Percentiles rank a stretch among this genome's conserved stretches.
Conservation (phyloP, 2,329 filamentous ascomycete genomes). For the Trichoderma hamatum region DNA sequence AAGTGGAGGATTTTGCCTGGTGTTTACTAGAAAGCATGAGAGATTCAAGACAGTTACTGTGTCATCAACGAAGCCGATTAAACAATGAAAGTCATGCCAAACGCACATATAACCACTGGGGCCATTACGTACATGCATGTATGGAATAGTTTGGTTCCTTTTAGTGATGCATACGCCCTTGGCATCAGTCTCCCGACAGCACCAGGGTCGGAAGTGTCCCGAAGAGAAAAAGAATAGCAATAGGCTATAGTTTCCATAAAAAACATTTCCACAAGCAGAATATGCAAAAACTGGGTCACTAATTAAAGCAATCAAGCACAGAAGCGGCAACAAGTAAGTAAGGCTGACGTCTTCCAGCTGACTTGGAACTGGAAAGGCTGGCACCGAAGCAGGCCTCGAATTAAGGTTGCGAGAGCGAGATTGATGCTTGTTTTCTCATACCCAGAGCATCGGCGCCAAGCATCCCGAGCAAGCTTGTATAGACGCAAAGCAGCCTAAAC, state of each 20-base stretch:
- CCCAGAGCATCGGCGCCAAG: background rate
- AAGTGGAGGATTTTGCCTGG: slow-evolving; percentile 78
- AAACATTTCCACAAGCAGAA: background rate
- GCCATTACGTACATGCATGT: too few species aligned
- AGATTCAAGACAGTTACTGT: background rate
- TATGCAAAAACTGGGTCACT: background rate
- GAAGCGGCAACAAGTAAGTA: background rate
- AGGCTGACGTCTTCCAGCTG: background rate
- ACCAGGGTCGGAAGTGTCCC: too few species aligned
- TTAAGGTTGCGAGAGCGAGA: background rate
- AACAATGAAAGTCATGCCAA: background rate
- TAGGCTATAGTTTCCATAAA: background rate
- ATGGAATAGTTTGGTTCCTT: background rate
- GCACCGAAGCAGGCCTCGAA: background rate
- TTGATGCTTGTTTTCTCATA: background rate
- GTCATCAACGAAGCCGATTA: background rate
- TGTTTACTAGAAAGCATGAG: slow-evolving; percentile 61
- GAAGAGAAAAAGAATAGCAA: background rate
- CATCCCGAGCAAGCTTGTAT: background rate
- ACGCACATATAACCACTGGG: too few species aligned
- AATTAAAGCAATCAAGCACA: background rate
- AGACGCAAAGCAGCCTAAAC: slow-evolving; percentile 8
- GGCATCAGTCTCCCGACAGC: background rate
- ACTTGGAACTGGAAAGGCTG: slow-evolving; percentile 5
- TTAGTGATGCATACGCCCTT: background rate